Evolutionary conservation across 108 stramenopile genomes (phyloP), one percentile per base, ranked within the genome.

Genomic region (Chaetoceros tenuissimus): DNA sequence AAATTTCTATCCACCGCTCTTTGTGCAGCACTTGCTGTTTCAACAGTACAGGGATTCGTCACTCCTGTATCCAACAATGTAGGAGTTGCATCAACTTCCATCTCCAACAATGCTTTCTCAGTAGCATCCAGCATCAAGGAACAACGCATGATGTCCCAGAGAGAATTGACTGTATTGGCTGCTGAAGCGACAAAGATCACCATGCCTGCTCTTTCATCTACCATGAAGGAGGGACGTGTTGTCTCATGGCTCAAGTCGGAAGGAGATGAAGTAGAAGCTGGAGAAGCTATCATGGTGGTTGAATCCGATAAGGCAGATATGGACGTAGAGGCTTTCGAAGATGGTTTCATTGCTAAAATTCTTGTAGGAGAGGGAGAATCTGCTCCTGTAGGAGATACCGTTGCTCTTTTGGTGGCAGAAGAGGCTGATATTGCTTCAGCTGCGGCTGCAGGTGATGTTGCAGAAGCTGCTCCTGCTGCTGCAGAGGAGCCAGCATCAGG

Each of bases 161-260:
- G 34, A 40, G 8, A 40, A 23, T 55, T 55, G 18, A 74, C 73
- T 3, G 56, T 61, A 34, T 63, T 80, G 2, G 59, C 55, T 54
- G 85, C 82, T 10, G 78, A 79, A 29, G 78, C 84, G 30, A 84
- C 72, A 63, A 77, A 85, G 61, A 85, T 92, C 56, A 81, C 84
- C 69, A 98, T 98, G 97, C 97, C 97, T 8, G 97, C 97, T 21
- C 63, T 98, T 22, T 95, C 94, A 2, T 94, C 94, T 1, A 98
- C 97, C 23, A 98, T 98, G 97, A 96, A 93, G 57, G 95, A 96
- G 66, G 97, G 97, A 48, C 85, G 82, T 28, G 89, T 98, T 25
- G 95, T 96, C 48, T 67, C 85, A 2, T 98, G 97, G 97, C 77
- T 94, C 55, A 97, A 96, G 73, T 67, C 56, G 5, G 94, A 96